Evolutionary conservation across 495 filamentous ascomycete genomes (phyloP), one percentile per base, ranked within the genome.

Genomic region (Aspergillus diversus): DNA sequence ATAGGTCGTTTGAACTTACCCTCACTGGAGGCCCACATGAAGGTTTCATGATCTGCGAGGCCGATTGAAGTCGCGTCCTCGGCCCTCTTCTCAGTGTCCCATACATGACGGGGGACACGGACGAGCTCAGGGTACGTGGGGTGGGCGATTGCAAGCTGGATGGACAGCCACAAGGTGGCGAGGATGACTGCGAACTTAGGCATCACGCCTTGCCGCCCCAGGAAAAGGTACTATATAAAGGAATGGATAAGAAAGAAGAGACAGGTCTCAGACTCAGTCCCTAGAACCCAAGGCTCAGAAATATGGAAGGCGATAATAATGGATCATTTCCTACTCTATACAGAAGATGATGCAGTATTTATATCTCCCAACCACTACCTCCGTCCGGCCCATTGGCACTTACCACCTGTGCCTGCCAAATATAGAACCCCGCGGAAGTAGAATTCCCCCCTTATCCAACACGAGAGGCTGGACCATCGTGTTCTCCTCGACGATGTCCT

Each of bases 31-130:
- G 57, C 57, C 57, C 57, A 60, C 27, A 60, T 35, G 34, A 60
- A 60, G 11, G 32, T 16, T 51, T 52, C 57, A 37, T 60, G 57
- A 33, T 60, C 57, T 21, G 33, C 32, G 5, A 52, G 48, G 9
- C 7, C 47, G 11, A 60, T 31, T 35, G 46, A 51, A 4, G 33
- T 8, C 7, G 43, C 47, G 11, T 21, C 47, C 2, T 60, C 57
- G 11, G 11, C 43, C 21, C 57, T 35, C 33, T 37, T 51, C 12
- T 27, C 32, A 1, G 21, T 35, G 13, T 60, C 57, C 57, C 57
- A 60, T 4, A 52, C 33, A 52, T 60, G 57, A 21, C 57, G 57
- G 4, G 57, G 57, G 16, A 60, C 15, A 47, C 6, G 57, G 67
- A 57, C 16, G 8, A 57, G 37, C 7, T 57, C 55, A 17, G 15